Evolutionary conservation across 371 early-diverging fungal genomes (phyloP).

Genomic region (Phascolomyces articulosus): DNA sequence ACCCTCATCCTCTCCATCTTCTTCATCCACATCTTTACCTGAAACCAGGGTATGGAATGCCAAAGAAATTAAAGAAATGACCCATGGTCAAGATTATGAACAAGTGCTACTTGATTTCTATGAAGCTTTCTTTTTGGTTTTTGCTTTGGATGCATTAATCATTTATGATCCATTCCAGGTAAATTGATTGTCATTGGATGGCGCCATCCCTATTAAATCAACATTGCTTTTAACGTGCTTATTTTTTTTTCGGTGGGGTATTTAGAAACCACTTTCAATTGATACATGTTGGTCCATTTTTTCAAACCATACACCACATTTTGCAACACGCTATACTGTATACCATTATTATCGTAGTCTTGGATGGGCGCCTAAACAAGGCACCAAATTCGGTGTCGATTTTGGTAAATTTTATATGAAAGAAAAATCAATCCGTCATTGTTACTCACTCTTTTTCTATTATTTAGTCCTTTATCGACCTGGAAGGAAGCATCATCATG

Average conservation of each 20-base stretch:
- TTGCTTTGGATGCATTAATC: slow-evolving; percentile 55
- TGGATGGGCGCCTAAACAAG: slow-evolving; percentile 85
- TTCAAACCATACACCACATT: slow-evolving; percentile 32
- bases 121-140: slow-evolving; percentile 70
- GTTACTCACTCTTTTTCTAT: not conserved
- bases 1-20: not conserved
- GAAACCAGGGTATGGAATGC: slow-evolving; percentile 3
- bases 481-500: slow-evolving; percentile 32
- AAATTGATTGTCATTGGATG: not conserved
- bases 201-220: too few species aligned
- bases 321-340: slow-evolving; percentile 68
- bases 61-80: slow-evolving; percentile 13
- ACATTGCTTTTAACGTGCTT: too few species aligned
- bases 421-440: slow-evolving; percentile 10
- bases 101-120: slow-evolving; percentile 60
- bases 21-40: too few species aligned
- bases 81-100: slow-evolving; percentile 46
- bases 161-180: slow-evolving; percentile 41
- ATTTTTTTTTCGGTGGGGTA: too few species aligned
- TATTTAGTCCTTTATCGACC: slow-evolving; percentile 27
- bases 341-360: slow-evolving; percentile 82
- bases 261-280: slow-evolving; percentile 22
- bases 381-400: slow-evolving; percentile 85
- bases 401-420: slow-evolving; percentile 56
- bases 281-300: slow-evolving; percentile 18